These are phyloP conservation scores for Penicillium manginii DNA, from an alignment of 495 filamentous ascomycete species.

Conservation along the genomic window DNA sequence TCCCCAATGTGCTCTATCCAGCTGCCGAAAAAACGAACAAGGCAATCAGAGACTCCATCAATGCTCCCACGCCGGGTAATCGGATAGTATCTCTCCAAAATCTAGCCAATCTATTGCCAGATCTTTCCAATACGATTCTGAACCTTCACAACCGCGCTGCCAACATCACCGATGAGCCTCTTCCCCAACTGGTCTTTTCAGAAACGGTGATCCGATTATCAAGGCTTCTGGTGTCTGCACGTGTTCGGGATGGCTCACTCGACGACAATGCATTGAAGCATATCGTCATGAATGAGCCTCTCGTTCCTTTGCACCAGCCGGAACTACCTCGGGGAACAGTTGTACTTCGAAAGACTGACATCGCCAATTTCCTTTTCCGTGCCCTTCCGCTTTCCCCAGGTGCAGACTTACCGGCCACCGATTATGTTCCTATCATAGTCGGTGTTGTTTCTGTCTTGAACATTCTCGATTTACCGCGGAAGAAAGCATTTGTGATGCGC, in stretches of 20 bases:
- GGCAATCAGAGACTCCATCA: conserved; percentile 48
- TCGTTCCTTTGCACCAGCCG: conserved; percentile 39
- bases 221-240: conserved; percentile 71
- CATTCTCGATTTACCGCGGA: conserved; percentile 73
- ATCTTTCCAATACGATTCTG: conserved; percentile 80
- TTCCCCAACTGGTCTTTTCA: conserved; percentile 79
- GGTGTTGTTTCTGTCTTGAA: conserved; percentile 85
- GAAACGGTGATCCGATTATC: conserved; percentile 82
- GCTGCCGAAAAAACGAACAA: conserved; percentile 57
- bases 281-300: conserved; percentile 62
- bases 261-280: conserved; percentile 68
- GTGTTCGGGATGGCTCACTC: conserved; percentile 68
- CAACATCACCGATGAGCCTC: conserved; percentile 75
- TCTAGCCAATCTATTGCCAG: conserved; percentile 65
- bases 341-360: conserved; percentile 60
- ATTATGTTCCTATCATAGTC: conserved; percentile 75
- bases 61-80: conserved; percentile 45
- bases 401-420: conserved; percentile 66
- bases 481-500: conserved; percentile 83
- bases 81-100: conserved; percentile 63
- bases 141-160: conserved; percentile 78
- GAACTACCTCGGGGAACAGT: conserved; percentile 49
- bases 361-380: conserved; percentile 69
- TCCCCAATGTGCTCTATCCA: conserved; percentile 66
- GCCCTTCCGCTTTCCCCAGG: conserved; percentile 66